phyloP scores from a whole-genome alignment of 305 asterid species.

The Fraxinus angustifolia region DNA sequence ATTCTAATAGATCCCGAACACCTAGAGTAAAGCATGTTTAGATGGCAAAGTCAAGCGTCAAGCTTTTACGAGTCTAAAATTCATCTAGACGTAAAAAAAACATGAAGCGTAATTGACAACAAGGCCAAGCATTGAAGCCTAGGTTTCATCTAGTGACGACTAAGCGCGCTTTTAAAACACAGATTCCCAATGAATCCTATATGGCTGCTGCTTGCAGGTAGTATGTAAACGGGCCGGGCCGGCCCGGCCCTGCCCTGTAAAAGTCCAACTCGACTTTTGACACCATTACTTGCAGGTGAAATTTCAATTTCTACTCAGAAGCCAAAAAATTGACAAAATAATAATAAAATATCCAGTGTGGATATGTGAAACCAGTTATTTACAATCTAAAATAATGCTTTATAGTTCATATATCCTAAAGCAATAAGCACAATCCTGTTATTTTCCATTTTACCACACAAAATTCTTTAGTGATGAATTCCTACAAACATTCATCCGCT shows the following conservation, averaged over 20 bases:
- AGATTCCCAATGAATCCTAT: background rate
- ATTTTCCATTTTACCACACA: slow-evolving; percentile 25
- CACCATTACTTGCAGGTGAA: background rate
- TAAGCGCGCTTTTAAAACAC: background rate
- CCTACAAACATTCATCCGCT: background rate
- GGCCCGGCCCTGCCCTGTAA: background rate
- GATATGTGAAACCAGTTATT: slow-evolving; percentile 10
- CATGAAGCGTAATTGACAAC: background rate
- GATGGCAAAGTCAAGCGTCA: background rate
- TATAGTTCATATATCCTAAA: background rate
- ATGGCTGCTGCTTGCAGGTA: background rate
- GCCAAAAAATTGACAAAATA: slow-evolving; percentile 5
- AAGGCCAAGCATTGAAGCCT: background rate
- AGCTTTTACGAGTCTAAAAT: background rate
- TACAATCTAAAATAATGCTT: slow-evolving; percentile 18
- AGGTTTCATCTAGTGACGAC: background rate
- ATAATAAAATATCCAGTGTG: slow-evolving; percentile 19
- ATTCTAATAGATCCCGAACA: background rate
- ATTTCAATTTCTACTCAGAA: slow-evolving; percentile 22
- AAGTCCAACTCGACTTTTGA: background rate
- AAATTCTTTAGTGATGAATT: background rate
- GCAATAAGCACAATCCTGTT: slow-evolving; percentile 18
- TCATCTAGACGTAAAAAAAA: background rate
- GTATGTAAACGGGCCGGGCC: background rate
- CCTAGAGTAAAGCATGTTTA: background rate